Base-by-base conservation (phyloP, 1,284 basidiomycete species). In the Stygiomarasmius scandens region DNA sequence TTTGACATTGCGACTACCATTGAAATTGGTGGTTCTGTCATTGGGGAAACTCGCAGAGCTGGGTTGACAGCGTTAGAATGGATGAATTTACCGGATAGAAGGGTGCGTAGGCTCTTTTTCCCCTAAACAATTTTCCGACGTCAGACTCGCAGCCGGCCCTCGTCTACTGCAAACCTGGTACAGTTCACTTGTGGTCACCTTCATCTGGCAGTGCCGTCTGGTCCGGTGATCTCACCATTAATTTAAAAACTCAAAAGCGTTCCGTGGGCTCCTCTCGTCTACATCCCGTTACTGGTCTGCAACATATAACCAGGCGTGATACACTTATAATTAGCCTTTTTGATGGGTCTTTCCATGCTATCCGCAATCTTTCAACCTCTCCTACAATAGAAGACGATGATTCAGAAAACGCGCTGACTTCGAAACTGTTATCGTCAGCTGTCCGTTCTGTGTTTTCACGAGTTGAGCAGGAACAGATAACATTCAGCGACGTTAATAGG, bases 271-370 rank as follows among this genome's bases (percentile, higher is more conserved):
- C 85, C 16, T 87, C 87, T 1, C 68, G 78, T 10, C 74, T 88
- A 34, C 77, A 81, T 55, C 78, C 77, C 2, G 72, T 81, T 20
- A 80, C 85, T 23, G 89, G 90, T 0, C 66, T 89, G 32, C 69
- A 75, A 22, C 87, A 89, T 66, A 63, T 81, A 16, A 66, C 61
- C 2, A 67, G 71, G 12, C 70, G 70, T 46, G 89, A 90, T 65
- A 58, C 71, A 2, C 70, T 90, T 38, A 58, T 90, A 16, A 59
- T 90, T 32, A 76, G 81, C 5, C 75, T 92, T 11, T 77, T 80
- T 47, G 90, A 92, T 63, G 90, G 90, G 2, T 85, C 88, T 8
- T 78, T 89, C 61, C 83, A 88, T 67, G 78, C 79, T 47, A 67
- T 91, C 11, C 34, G 51, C 24, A 49, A 49, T 9, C 27, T 56